phyloP scores from a whole-genome alignment of 2,329 filamentous ascomycete genomes.

The Colletotrichum melonis region DNA sequence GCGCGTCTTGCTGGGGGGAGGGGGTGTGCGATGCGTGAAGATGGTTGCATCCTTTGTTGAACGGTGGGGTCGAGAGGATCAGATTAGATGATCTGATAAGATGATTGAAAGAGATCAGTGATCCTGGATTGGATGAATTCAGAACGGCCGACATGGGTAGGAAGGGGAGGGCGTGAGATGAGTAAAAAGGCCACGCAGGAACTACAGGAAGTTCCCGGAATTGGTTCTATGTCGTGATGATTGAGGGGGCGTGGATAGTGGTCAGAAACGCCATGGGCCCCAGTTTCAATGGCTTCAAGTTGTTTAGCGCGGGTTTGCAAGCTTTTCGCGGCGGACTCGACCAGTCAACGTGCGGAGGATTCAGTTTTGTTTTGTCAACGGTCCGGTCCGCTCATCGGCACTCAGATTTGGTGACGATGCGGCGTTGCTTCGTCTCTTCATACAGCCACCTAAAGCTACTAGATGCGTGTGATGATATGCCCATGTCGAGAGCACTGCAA shows the following conservation, averaged over 20 bases:
- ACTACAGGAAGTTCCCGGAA: constrained; percentile 4
- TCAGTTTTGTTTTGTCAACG: neutral
- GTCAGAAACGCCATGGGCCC: neutral
- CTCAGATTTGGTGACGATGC: neutral
- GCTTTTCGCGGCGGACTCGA: neutral
- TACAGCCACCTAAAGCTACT: neutral
- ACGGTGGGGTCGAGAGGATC: neutral
- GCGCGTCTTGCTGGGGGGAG: neutral
- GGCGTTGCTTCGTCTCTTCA: neutral
- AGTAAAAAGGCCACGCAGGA: constrained; percentile 19
- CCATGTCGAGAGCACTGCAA: too few relatives aligned
- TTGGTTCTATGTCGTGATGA: neutral
- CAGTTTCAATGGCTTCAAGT: neutral
- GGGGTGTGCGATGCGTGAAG: neutral
- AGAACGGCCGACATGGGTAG: neutral
- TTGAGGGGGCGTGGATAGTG: neutral
- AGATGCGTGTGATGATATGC: neutral
- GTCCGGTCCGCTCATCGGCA: constrained; percentile 25
- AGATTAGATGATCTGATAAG: constrained; percentile 36
- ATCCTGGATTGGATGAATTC: constrained; percentile 16
- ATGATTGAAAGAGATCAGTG: constrained; percentile 10
- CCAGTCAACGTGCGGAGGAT: neutral
- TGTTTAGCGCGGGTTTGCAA: neutral
- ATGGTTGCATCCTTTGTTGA: neutral
- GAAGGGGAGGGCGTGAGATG: neutral